Evolutionary conservation across 208 protist species (phyloP), one percentile per base, ranked within the genome.

Genomic region (Trypanosoma melophagium): DNA sequence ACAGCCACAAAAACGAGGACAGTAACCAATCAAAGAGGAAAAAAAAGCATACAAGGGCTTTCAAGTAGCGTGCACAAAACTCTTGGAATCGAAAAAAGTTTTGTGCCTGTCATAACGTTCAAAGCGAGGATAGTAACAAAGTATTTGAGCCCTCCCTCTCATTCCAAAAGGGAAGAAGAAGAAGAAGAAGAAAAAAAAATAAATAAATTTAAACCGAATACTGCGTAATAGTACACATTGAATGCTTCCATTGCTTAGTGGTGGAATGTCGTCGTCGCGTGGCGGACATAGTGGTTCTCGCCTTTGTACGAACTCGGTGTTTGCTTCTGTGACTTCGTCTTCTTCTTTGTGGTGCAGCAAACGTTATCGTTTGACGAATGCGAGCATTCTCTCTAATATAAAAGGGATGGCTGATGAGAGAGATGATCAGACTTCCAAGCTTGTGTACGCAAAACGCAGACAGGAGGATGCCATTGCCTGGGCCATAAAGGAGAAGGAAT

Each of bases 401-500:
- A 83, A 80, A 49, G 66, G 56, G 9, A 92, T 92, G 78, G 74
- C 75, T 0, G 77, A 92, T 60, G 85, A 92, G 54, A 51, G 60
- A 40, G 77, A 83, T 42, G 90, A 96, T 61, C 21, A 79, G 50
- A 84, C 90, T 1, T 86, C 75, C 51, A 96, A 96, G 66, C n/a
- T 86, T 14, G 81, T 88, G 35, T 93, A 93, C 69, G 59, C 84
- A 19, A 71, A 56, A 22, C 80, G 69, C n/a, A 76, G 90, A 4
- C 90, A 96, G 76, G 60, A 84, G 68, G 90, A 96, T 55, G 84
- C 90, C 1, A 50, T 92, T 3, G 81, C 77, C 47, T 96, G 80
- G 64, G 83, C 90, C 0, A 66, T 86, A 7, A 92, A 93, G 77
- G 87, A 93, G 44, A 93, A 90, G 57, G 85, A 93, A 44, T 24